Percentiles rank a stretch among this genome's conserved stretches.
Evolutionary conservation across 2,329 filamentous ascomycete species (phyloP).

Genomic region (Penicillium hordei): DNA sequence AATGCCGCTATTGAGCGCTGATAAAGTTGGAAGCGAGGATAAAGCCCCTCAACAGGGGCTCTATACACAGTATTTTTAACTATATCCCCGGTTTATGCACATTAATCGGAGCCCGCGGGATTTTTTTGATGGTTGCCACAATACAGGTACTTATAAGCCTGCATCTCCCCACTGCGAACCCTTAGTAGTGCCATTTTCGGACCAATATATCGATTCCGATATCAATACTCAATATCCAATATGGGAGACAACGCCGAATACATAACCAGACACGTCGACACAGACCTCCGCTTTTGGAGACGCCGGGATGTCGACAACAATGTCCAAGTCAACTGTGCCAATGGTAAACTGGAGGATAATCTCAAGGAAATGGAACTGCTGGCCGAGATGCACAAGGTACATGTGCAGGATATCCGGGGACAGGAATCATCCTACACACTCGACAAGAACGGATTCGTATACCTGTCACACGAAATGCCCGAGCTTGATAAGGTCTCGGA

Average conservation of each 20-base stretch:
- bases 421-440: constrained; percentile 45
- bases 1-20: background rate
- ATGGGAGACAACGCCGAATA: background rate
- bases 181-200: background rate
- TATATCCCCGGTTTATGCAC: constrained; percentile 19
- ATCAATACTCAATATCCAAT: background rate
- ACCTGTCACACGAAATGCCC: constrained; percentile 36
- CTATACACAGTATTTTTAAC: background rate
- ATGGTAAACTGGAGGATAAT: background rate
- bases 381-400: constrained; percentile 1
- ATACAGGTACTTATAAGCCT: background rate
- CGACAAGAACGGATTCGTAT: constrained; percentile 43
- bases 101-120: background rate
- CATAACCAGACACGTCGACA: constrained; percentile 1
- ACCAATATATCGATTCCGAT: background rate
- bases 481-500: constrained; percentile 37
- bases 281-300: constrained; percentile 10
- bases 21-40: background rate
- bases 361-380: background rate
- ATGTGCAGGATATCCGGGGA: constrained; percentile 46
- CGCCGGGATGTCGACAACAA: background rate
- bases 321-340: constrained; percentile 1
- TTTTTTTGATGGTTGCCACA: background rate
- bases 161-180: background rate
- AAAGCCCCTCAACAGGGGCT: background rate